A percentile compares a stretch with the other conserved stretches of the same genome.
Conservation (phyloP, 2,329 filamentous ascomycete genomes). For the Trichoderma sp. region DNA sequence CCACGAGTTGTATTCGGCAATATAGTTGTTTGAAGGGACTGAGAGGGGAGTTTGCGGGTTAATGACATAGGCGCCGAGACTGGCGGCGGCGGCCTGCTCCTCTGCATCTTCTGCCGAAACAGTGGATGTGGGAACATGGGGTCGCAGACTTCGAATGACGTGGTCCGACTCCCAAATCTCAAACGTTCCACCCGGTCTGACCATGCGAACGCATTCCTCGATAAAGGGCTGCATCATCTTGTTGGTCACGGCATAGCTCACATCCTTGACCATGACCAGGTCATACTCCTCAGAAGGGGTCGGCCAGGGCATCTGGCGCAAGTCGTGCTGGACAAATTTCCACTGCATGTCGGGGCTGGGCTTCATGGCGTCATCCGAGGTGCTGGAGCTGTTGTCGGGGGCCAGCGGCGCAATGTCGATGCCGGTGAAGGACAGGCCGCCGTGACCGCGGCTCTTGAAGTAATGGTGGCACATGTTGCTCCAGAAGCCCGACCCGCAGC, state of each 20-base stretch:
- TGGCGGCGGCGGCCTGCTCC: conserved; percentile 62
- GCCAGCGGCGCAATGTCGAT: conserved; percentile 77
- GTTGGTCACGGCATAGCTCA: conserved; percentile 64
- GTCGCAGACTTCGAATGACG: conserved; percentile 76
- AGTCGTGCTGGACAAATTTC: conserved; percentile 85
- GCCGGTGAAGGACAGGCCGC: conserved; percentile 74
- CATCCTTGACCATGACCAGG: conserved; percentile 83
- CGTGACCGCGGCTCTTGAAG: conserved; percentile 66
- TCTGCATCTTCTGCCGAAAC: conserved; percentile 42
- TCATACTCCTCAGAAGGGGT: conserved; percentile 81
- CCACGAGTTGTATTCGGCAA: conserved; percentile 84
- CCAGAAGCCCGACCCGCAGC: conserved; percentile 87
- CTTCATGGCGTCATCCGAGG: conserved; percentile 43
- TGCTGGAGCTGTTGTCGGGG: conserved; percentile 35
- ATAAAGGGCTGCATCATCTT: conserved; percentile 55
- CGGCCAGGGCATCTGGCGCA: conserved; percentile 72
- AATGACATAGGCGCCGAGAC: conserved; percentile 78
- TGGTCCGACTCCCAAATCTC: conserved; percentile 92
- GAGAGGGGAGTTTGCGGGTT: conserved; percentile 80
- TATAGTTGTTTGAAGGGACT: conserved; percentile 74
- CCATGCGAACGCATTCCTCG: conserved; percentile 73
- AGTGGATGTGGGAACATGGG: conserved; percentile 62
- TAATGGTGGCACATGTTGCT: conserved; percentile 83
- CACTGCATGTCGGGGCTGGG: conserved; percentile 75
- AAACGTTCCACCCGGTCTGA: conserved; percentile 73